Percentiles rank a stretch among this genome's conserved stretches.
Evolutionary conservation across 2,329 filamentous ascomycete genomes (phyloP).

Genomic region (Nemania bipapillata): DNA sequence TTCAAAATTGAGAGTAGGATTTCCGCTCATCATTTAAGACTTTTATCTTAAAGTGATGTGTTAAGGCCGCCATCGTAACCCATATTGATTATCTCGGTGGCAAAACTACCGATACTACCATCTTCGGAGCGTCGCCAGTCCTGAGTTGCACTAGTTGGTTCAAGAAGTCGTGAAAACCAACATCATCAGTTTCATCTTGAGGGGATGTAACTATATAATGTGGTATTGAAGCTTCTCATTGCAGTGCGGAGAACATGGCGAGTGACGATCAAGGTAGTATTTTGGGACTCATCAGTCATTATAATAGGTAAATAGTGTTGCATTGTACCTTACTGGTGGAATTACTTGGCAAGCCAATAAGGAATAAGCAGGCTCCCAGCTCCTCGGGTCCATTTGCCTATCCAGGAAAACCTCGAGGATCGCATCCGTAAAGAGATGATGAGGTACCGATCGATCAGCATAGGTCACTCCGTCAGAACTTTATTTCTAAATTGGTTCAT

Average conservation of each 20-base stretch:
- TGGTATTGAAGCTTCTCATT: neutral
- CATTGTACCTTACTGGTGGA: conserved; percentile 13
- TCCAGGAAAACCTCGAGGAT: neutral
- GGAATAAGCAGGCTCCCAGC: neutral
- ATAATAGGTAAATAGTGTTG: neutral
- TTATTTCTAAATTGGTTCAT: neutral
- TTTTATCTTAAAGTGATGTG: neutral
- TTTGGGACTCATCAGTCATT: too few species aligned
- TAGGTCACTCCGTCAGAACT: conserved; percentile 8
- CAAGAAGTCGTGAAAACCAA: neutral
- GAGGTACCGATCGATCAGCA: too few species aligned
- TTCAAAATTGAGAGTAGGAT: neutral
- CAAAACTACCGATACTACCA: neutral
- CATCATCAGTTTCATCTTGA: neutral
- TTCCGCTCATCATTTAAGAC: neutral
- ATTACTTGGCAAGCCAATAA: neutral
- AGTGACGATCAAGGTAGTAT: neutral
- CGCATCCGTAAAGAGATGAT: neutral
- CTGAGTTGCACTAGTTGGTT: neutral
- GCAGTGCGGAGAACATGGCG: conserved; percentile 7
- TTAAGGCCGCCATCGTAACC: neutral
- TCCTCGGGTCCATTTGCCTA: neutral
- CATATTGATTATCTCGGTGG: neutral
- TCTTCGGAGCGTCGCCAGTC: neutral
- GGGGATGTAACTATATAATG: neutral